Evolutionary conservation across 805 yeast genomes (phyloP).

Genomic region (Ogataea degrootiae): DNA sequence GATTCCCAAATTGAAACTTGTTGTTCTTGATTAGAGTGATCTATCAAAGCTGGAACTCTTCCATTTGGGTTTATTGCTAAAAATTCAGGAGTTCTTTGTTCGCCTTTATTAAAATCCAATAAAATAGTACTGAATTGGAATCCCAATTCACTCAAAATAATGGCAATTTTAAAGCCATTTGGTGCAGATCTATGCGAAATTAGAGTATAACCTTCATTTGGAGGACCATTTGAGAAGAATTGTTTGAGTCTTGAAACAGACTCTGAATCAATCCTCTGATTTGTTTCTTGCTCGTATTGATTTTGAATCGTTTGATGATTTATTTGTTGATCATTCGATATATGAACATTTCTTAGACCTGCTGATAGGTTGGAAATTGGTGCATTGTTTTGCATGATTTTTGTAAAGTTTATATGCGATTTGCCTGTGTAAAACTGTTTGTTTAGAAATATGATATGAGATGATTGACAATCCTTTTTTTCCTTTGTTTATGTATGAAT

Average conservation of each 20-base stretch:
- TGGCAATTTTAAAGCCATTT: conserved; percentile 93
- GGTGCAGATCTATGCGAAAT: conserved; percentile 87
- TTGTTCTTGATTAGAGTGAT: conserved; percentile 61
- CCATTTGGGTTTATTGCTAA: conserved; percentile 95
- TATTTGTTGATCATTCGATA: conserved; percentile 21
- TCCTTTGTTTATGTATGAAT: not conserved
- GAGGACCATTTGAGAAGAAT: conserved; percentile 59
- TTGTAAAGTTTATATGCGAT: too few species aligned
- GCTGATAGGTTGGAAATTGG: conserved; percentile 37
- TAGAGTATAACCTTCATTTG: conserved; percentile 76
- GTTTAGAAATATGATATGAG: too few species aligned
- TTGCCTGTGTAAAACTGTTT: too few species aligned
- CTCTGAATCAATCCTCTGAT: conserved; percentile 36
- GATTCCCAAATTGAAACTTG: conserved; percentile 90
- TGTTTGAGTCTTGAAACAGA: conserved; percentile 58
- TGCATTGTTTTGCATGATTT: conserved; percentile 8
- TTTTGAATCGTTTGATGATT: conserved; percentile 38
- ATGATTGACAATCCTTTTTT: too few species aligned
- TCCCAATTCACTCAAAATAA: conserved; percentile 77
- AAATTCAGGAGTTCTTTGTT: conserved; percentile 90
- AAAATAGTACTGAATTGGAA: conserved; percentile 76
- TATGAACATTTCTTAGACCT: conserved; percentile 34
- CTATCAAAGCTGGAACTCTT: conserved; percentile 90
- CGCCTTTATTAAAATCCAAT: conserved; percentile 82
- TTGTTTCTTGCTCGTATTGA: conserved; percentile 40